Conservation (phyloP, 768 basidiomycete species). For the Boletellus ananiceps region DNA sequence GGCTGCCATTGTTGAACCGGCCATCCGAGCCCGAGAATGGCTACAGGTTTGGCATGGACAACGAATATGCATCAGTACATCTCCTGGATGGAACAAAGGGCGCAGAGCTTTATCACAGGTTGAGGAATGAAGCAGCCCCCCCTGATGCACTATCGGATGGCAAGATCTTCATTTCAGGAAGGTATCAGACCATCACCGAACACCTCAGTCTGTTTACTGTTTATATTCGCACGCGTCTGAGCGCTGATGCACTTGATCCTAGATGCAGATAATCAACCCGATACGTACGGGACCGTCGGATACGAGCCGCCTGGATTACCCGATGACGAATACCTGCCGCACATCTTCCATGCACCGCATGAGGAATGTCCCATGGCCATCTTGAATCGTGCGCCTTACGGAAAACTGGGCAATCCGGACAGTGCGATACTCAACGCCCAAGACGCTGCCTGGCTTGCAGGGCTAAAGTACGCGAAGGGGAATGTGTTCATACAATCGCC, state of each 20-base stretch:
- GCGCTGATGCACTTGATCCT: conserved; percentile 10
- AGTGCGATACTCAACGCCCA: conserved; percentile 51
- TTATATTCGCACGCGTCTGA: not conserved
- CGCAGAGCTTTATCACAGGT: conserved; percentile 22
- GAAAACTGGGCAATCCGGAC: conserved; percentile 42
- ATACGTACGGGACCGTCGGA: conserved; percentile 30
- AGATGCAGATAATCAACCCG: conserved; percentile 35
- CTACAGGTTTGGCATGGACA: conserved; percentile 39
- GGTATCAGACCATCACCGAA: conserved; percentile 35
- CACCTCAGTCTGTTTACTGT: conserved; percentile 34
- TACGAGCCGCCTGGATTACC: conserved; percentile 23
- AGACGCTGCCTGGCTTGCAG: conserved; percentile 65
- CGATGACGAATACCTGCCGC: conserved; percentile 55
- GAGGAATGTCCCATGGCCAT: conserved; percentile 59
- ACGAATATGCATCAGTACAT: conserved; percentile 26
- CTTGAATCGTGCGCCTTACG: conserved; percentile 59
- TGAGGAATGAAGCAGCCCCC: conserved; percentile 12
- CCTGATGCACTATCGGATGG: conserved; percentile 5
- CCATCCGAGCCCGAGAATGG: conserved; percentile 29
- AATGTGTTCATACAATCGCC: conserved; percentile 73
- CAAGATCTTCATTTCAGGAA: conserved; percentile 28
- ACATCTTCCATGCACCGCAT: conserved; percentile 55
- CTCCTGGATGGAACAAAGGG: conserved; percentile 26
- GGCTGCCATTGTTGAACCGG: conserved; percentile 37
- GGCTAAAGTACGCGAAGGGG: conserved; percentile 52